Conservation (phyloP, 495 filamentous ascomycete genomes). For the Aspergillus sclerotiicarbonarius region DNA sequence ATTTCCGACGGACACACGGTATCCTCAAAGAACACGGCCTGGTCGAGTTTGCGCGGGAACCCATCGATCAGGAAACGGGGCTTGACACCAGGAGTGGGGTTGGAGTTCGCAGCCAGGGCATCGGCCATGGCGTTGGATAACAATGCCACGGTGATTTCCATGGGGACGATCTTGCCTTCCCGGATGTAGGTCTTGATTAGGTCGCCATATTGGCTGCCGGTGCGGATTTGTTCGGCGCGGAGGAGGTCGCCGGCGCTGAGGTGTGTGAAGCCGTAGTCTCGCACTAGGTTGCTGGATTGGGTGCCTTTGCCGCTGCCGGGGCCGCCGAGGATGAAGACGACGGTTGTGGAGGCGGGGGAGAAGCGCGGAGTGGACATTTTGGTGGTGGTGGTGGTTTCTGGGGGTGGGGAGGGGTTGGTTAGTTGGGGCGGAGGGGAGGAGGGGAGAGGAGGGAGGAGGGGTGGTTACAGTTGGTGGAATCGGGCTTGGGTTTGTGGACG, state of each 20-base stretch:
- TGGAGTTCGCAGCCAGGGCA: conserved; percentile 37
- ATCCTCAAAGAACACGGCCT: conserved; percentile 89
- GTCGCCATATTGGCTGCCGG: conserved; percentile 79
- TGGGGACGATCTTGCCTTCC: conserved; percentile 92
- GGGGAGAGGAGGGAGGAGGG: conserved; percentile 4
- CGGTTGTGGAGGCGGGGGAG: conserved; percentile 73
- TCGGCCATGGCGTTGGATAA: conserved; percentile 89
- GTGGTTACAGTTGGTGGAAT: conserved; percentile 9
- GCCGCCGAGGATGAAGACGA: conserved; percentile 65
- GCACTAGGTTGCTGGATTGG: conserved; percentile 84
- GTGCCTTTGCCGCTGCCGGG: conserved; percentile 59
- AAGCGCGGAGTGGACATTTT: conserved; percentile 63
- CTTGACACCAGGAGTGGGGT: conserved; percentile 24
- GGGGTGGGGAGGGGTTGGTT: conserved; percentile 1
- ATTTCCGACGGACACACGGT: conserved; percentile 78
- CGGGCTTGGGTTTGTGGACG: conserved; percentile 20
- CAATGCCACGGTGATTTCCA: conserved; percentile 94
- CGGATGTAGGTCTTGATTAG: conserved; percentile 89
- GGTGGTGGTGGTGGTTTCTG: conserved; percentile 4
- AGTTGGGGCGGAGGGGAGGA: not conserved
- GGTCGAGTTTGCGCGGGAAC: conserved; percentile 95
- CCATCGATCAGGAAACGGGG: conserved; percentile 84
- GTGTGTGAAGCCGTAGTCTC: conserved; percentile 89
- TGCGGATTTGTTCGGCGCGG: conserved; percentile 85
- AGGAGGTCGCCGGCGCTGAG: conserved; percentile 91